Evolutionary conservation across 495 filamentous ascomycete species (phyloP), one percentile per base, ranked within the genome.

Genomic region (Corynascus novoguineensis): DNA sequence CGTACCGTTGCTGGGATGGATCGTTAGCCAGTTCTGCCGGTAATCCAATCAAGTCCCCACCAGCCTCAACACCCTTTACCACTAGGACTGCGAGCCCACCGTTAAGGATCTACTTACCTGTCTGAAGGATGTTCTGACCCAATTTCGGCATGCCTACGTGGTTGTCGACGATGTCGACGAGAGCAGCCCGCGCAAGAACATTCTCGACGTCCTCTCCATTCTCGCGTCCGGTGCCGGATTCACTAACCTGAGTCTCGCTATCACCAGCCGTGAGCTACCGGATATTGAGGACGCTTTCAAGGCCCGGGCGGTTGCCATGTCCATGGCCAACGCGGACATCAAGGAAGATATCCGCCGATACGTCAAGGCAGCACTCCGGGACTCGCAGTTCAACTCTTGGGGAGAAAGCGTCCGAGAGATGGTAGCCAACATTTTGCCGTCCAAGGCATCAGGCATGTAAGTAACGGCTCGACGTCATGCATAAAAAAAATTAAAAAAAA

Each of bases 181-280:
- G 52, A 66, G 65, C 56, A 53, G 32, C 3, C 55, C 64, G 42
- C 47, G 61, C 10, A 35, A 55, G 19, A 11, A 12, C 6, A 48
- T 74, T 14, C 32, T 68, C 8, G 42, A 27, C 9, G 35, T 68
- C 15, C 50, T 73, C 24, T 25, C 25, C 28, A 55, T 27, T 3
- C 60, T 75, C 32, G 63, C 57, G 11, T 67, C 60, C 14, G 61
- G 72, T 3, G 12, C 5, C 0, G 44, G 62, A 28, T 75, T 74
- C 47, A 22, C 50, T 3, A 72, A 70, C 21, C 55, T 79, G n/a
- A 63, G 63, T 8, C 41, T 77, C 8, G 54, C 77, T 21, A 66
- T 65, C 40, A 75, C 73, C 3, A 78, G 76, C 58, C 67, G 76
- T 25, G 63, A 68, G 17, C 70, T 78, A 24, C 25, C 21, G 8